Evolutionary conservation across 2,329 filamentous ascomycete genomes (phyloP), one percentile per base, ranked within the genome.

Genomic region (Phialophora tarda): DNA sequence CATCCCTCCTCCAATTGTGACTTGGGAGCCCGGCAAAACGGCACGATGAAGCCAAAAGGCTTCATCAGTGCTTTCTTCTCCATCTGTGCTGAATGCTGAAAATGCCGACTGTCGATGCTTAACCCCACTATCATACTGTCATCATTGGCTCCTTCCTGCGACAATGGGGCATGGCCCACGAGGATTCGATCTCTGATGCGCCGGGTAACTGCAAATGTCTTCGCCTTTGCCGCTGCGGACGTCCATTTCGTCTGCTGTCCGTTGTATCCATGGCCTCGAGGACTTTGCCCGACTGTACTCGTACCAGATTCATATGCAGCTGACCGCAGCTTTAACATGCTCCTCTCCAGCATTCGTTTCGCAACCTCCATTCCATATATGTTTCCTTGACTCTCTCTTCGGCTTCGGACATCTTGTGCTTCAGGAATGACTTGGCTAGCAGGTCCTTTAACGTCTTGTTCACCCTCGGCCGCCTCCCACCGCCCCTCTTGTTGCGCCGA

Each of bases 341-440:
- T 28, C 34, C 6, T 34, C 28, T 41, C 26, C 26, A 59, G 30
- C 57, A 59, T 59, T 21, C 23, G 17, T 12, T 48, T 32, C 41
- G 44, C 57, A 6, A 17, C 17, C 59, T 34, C 21, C 59, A 34
- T 54, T 54, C 34, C 48, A 53, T 61, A 61, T 32, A 41, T 54
- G 10, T 26, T 51, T n/a, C 28, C 24, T 28, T 51, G 44, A 21
- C 38, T 24, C 12, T 58, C 26, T 24, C 21, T 61, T n/a, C 55
- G 10, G 21, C 30, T 12, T 47, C 59, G 17, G 58, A 17, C 26
- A 28, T 28, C 41, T 54, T 26, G 26, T 61, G 44, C 38, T 21
- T 41, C 50, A 65, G 63, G 59, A 53, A 68, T 68, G 66, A 68
- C 60, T 61, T 41, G 56, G 51, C 41, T 50, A 61, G 48, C 55